Conservation (phyloP, 192 early-diverging fungal species). For the Lobosporangium transversale region DNA sequence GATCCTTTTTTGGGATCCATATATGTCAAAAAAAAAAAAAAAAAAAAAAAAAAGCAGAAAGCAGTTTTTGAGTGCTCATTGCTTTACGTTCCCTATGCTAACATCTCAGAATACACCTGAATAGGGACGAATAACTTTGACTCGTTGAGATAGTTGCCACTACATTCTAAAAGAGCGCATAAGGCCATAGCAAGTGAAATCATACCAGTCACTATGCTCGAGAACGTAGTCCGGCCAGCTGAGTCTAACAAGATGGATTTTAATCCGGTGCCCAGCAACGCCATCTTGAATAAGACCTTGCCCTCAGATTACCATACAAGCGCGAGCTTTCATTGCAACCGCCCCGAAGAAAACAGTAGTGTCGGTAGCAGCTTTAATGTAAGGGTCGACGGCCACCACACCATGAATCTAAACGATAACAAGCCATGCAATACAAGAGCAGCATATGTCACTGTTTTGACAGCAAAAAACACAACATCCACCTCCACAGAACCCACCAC, state of each 20-base stretch:
- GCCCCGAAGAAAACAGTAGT: background rate
- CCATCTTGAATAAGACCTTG: background rate
- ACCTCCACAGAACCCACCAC: background rate
- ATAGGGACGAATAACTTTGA: background rate
- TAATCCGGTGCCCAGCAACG: background rate
- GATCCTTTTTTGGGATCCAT: background rate
- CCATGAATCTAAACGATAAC: background rate
- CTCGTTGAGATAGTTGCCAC: background rate
- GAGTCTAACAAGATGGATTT: background rate
- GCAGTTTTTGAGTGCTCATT: no score
- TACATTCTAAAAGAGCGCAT: background rate
- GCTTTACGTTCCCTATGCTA: no score
- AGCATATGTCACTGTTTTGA: background rate
- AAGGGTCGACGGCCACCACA: background rate
- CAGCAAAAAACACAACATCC: background rate
- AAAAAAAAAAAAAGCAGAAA: background rate
- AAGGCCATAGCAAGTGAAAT: background rate
- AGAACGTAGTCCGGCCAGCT: background rate
- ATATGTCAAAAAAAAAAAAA: background rate
- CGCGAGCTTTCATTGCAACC: constrained; percentile 1
- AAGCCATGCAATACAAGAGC: background rate
- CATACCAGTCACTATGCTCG: background rate
- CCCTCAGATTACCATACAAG: constrained; percentile 4
- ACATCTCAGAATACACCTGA: background rate
- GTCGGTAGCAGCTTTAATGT: background rate